Conservation (phyloP, 202 grass and related monocot species). For the Musa balbisiana region DNA sequence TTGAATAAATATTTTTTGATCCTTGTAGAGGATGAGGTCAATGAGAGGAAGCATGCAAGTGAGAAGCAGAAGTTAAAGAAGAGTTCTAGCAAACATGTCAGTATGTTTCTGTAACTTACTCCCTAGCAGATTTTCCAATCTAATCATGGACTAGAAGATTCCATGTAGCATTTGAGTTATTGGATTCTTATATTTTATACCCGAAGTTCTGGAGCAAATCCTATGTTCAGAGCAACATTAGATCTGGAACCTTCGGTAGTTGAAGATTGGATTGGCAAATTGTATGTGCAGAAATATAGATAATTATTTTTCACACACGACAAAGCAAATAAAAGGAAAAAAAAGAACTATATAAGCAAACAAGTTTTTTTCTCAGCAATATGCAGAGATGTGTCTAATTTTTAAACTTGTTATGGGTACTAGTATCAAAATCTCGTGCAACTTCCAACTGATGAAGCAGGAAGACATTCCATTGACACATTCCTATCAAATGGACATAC, state of each 20-base stretch:
- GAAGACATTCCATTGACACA: neutral
- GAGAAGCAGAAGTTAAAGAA: slow-evolving; percentile 31
- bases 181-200: neutral
- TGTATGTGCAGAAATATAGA: too few relatives aligned
- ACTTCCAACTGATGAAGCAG: neutral
- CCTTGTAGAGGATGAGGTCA: slow-evolving; percentile 62
- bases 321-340: too few relatives aligned
- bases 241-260: neutral
- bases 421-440: neutral
- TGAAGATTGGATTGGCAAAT: neutral
- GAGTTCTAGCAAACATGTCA: slow-evolving; percentile 56
- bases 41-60: slow-evolving; percentile 34
- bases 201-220: too few relatives aligned
- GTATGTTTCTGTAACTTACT: slow-evolving; percentile 24
- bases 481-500: too few relatives aligned
- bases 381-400: too few relatives aligned
- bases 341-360: too few relatives aligned
- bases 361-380: too few relatives aligned
- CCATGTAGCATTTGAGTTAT: neutral
- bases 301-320: too few relatives aligned
- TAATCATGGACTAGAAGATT: neutral
- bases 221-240: neutral
- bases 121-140: neutral
- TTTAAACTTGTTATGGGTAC: neutral
- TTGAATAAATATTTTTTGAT: neutral